Percentiles rank a stretch among this genome's conserved stretches.
These are phyloP conservation scores for Sporobolomyces pararoseus DNA, from an alignment of 768 basidiomycete genomes.

Conservation along the genomic window DNA sequence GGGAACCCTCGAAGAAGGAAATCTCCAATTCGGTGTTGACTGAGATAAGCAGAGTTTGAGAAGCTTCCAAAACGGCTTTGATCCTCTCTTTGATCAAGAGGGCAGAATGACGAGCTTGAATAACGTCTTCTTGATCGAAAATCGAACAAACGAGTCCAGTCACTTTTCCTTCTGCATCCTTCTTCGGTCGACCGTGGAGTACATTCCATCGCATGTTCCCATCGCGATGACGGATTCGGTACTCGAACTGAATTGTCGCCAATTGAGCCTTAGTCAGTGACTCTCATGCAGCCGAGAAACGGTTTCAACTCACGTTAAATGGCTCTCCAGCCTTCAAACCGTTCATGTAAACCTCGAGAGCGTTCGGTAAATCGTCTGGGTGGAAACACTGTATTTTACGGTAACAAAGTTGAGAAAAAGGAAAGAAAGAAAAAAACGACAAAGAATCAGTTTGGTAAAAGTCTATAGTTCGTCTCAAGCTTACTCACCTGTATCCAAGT, in stretches of 20 bases:
- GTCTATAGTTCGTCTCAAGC: no score
- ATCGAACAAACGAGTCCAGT: conserved; percentile 7
- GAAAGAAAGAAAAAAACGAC: no score
- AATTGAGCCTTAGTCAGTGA: rapidly evolving
- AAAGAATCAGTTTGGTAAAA: no score
- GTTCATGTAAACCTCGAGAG: conserved; percentile 14
- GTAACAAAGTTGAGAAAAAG: no score
- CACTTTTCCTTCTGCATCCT: conserved; percentile 3
- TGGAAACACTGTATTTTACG: no score
- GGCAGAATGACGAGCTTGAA: conserved; percentile 13
- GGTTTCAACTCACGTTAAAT: conserved; percentile 9
- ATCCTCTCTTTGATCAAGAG: conserved; percentile 24
- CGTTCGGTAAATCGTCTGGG: conserved; percentile 23
- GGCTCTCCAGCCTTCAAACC: conserved; percentile 13
- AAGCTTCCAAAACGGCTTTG: conserved; percentile 21
- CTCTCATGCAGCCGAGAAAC: no score
- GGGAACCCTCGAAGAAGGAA: conserved; percentile 18
- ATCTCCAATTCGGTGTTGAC: neutral
- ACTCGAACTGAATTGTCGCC: conserved; percentile 17
- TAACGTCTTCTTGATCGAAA: conserved; percentile 12
- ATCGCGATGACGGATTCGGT: conserved; percentile 17
- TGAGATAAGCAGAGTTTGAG: conserved; percentile 17
- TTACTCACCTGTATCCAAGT: no score
- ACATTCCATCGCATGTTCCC: conserved; percentile 23
- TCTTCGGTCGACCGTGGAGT: neutral